Evolutionary conservation across 129 eudicot genomes (phyloP), one percentile per base, ranked within the genome.

Genomic region (Centella asiatica): DNA sequence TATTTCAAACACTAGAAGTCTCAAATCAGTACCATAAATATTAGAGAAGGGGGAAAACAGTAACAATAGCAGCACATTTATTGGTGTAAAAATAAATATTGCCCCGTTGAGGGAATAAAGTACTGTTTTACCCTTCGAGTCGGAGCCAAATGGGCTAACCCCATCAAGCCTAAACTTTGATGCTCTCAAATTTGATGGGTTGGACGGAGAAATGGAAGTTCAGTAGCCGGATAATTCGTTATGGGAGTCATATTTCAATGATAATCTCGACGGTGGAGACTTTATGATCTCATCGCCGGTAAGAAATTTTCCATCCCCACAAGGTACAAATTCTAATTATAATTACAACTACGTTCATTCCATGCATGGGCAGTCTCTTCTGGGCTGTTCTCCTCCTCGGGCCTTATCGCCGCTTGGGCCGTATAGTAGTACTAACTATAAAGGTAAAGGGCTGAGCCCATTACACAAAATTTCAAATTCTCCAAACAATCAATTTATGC

Each of bases 281-380:
- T 83, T 80, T 53, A 86, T 86, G 95, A 80, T 82, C 28, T 86
- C 76, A 2, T 86, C 95, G 10, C 95, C 95, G 0, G 81, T 80
- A 23, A 66, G 80, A 49, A 57, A 57, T 67, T 33, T 46, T 1
- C 49, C 77, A 22, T 64, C 76, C 17, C 69, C 76, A 2, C 73
- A 58, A 60, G 33, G 73, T 20, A 62, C 72, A 3, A 68, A 46
- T 64, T 56, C 64, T 26, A 29, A 62, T 39, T 63, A 64, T 55
- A 32, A 69, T 60, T 71, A 51, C 71, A 33, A 32, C 45, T 56
- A 51, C 57, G 55, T 60, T 19, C 74, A 55, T 2, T n/a, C 62
- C 14, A 15, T 56, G 61, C 47, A 50, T 32, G 74, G 60, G 18
- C 76, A 77, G 19, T 40, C 58, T 20, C 48, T 54, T 1, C 60